Evolutionary conservation across 148 eudicot species (phyloP).

Genomic region (Spergularia marina): DNA sequence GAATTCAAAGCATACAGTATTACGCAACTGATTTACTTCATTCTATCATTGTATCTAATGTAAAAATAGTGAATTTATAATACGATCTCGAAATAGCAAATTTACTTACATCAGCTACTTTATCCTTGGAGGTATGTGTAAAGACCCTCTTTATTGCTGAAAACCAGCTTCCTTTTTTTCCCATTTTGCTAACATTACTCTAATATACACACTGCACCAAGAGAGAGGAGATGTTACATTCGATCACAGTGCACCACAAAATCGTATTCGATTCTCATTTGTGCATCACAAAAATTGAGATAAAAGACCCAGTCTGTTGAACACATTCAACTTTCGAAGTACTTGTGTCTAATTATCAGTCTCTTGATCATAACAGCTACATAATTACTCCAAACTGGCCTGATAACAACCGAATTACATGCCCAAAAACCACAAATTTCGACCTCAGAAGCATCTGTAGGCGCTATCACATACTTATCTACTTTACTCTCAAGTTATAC

Average conservation of each 20-base stretch:
- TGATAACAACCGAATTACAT: neutral
- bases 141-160: slow-evolving; percentile 91
- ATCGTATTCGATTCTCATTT: no score
- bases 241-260: neutral
- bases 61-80: neutral
- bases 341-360: neutral
- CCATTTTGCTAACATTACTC: slow-evolving; percentile 84
- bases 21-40: neutral
- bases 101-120: slow-evolving; percentile 60
- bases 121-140: slow-evolving; percentile 70
- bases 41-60: neutral
- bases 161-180: slow-evolving; percentile 98
- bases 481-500: neutral
- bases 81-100: neutral
- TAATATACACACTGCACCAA: slow-evolving; percentile 36
- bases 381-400: neutral
- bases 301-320: neutral
- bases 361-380: neutral
- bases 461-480: neutral
- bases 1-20: neutral
- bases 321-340: neutral
- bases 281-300: no score
- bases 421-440: neutral
- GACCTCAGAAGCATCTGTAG: neutral
- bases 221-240: slow-evolving; percentile 3